Base-by-base conservation (phyloP, 129 eudicot genomes). In the Chrysanthemum makinoi region DNA sequence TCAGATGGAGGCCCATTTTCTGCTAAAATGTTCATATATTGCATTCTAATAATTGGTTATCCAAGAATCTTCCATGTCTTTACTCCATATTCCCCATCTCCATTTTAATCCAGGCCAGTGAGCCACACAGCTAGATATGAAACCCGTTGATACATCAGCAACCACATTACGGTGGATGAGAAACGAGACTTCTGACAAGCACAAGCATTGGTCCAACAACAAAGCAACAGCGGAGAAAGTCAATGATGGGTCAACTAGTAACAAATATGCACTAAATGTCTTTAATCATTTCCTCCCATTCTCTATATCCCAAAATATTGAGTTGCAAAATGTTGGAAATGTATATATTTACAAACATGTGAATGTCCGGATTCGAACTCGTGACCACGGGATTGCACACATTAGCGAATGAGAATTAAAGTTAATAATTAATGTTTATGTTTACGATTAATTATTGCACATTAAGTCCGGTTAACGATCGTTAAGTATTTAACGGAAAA, bases 1-100 rank as follows among this genome's bases (percentile, higher is more conserved):
- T 65, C 6, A 26, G 51, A 63, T 33, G 68, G 28, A 24, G 28
- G 28, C 28, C 28, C 2, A 3, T 1, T 24, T 24, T 3, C 28
- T 1, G 28, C 28, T 24, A 28, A 16, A 16, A 24, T 2, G 28
- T 24, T 24, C 28, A 24, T 24, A 24, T 24, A 24, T 24, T 24
- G 2, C 28, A 24, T 24, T 13, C 54, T 7, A 4, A n/a, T 35
- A 24, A 24, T 19, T 20, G 24, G 5, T 71, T 19, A 87, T 72
- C 87, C 87, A 87, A 71, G 75, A 52, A 72, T 84, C 94, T 74
- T 80, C 69, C n/a, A 68, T 82, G 15, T 82, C 83, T 65, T 84
- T 89, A 58, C 58, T 82, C 94, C 94, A 87, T 72, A 76, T 61
- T 14, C 94, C 93, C 93, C 93, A 87, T 46, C 75, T 81, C 93